These are phyloP conservation scores for Salvia rosmarinus DNA, from an alignment of 257 asterid species.

Conservation along the genomic window DNA sequence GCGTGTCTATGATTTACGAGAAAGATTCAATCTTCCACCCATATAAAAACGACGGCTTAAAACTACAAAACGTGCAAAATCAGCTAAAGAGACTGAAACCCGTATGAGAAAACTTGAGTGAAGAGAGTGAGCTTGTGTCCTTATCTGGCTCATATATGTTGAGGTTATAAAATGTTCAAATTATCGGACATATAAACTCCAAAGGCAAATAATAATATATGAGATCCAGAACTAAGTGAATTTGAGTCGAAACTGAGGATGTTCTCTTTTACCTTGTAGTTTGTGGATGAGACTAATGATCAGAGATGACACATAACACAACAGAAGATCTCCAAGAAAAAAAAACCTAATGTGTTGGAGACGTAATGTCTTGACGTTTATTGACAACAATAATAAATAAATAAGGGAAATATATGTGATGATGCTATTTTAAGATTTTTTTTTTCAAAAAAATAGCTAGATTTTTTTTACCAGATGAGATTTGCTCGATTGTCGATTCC, in stretches of 20 bases:
- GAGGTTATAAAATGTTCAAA: constrained; percentile 29
- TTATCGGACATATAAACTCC: constrained; percentile 31
- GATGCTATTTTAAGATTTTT: too few relatives aligned
- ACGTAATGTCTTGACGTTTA: constrained; percentile 1
- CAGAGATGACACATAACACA: constrained; percentile 9
- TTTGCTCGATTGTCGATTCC: too few relatives aligned
- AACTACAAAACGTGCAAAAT: constrained; percentile 8
- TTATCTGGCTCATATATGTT: not conserved
- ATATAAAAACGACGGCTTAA: constrained; percentile 30
- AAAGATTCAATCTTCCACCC: constrained; percentile 24
- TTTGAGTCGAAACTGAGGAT: constrained; percentile 8
- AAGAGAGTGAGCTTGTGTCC: constrained; percentile 24
- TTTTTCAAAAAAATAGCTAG: too few relatives aligned
- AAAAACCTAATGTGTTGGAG: constrained; percentile 13
- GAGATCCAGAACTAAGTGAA: constrained; percentile 21
- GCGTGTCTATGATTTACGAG: not conserved
- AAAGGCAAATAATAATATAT: constrained; percentile 1
- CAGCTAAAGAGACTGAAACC: constrained; percentile 16
- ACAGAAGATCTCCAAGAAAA: constrained; percentile 16
- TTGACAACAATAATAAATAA: not conserved
- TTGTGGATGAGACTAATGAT: constrained; percentile 19
- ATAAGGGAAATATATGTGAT: too few relatives aligned
- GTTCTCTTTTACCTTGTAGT: constrained; percentile 26
- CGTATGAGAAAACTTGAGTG: constrained; percentile 11
- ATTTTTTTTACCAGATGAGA: too few relatives aligned